Evolutionary conservation across 2,329 filamentous ascomycete genomes (phyloP), one percentile per base, ranked within the genome.

Genomic region (Niveomyces coronatus): DNA sequence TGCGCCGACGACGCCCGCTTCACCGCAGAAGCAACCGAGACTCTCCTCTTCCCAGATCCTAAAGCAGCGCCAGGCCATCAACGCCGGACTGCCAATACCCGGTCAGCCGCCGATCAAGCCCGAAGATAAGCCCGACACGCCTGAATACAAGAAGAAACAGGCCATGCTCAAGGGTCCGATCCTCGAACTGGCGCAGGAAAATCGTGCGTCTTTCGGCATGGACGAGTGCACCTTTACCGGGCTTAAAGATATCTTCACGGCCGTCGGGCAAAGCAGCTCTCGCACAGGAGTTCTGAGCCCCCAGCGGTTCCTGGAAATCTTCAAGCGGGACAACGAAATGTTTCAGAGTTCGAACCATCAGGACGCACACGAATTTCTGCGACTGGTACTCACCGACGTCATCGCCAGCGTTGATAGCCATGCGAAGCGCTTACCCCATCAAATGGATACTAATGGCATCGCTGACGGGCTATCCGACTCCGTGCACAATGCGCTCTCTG

Each of bases 331-430:
- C 51, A 94, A 98, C 56, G 91, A 98, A 58, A 88, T 94, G 82
- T 98, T 98, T 53, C 79, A 87, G 42, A 89, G 87, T 27, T 85
- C 88, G 4, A 94, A 95, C 85, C 91, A 98, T 58, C 91, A 98
- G 57, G 91, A 98, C 56, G 91, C 91, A 1, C 91, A 98, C 58
- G 91, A 98, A 55, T 98, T 98, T 49, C 76, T 96, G 50, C 94
- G 94, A 43, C 67, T 96, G 22, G 71, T 98, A 3, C 68, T 98
- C n/a, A 98, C 98, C 58, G 84, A 94, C 55, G 85, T 98, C 23
- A 89, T 98, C 37, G 76, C 87, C 33, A 94, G 89, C 52, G 87
- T 98, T 18, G 91, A 98, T 61, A 73, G 78, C n/a, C 85, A 88
- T 50, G 82, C 87, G 18, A 80, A 76, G 51, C 71, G 76, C 41